Evolutionary conservation across 306 rosid genomes (phyloP), one percentile per base, ranked within the genome.

Genomic region (Pyrus pyrifolia): DNA sequence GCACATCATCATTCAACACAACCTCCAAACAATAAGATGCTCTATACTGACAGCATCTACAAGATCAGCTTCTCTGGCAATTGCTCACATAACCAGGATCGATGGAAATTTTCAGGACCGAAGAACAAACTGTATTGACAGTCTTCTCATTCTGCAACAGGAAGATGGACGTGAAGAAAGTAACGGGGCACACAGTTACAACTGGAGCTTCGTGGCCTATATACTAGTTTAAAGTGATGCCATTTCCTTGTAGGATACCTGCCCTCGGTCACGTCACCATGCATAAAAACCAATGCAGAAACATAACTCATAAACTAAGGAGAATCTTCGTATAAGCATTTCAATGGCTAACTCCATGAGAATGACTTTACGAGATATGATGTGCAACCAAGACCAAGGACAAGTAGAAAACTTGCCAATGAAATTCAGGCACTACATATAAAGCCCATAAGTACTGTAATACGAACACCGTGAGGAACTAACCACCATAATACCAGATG

Each of bases 221-320:
- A 79, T 31, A 57, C 17, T 74, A 51, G 35, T 67, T 49, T 11
- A 33, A 51, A 33, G 70, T 71, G 22, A 62, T 17, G 38, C 29
- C 31, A 57, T 67, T 27, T 66, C 71, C 78, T 70, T 52, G 31
- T 23, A 5, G 40, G 76, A 70, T 75, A 75, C 80, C 84, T 76
- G 80, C 77, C 67, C 55, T 64, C 31, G 71, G 27, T 74, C 44
- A 42, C 35, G 21, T 74, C 44, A 30, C 45, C 79, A 62, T 60
- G 45, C 76, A 52, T 60, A 58, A 35, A 31, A 30, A 68, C 67
- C 79, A 74, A 58, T 11, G 79, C 59, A 6, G 75, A 74, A 67
- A 60, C 63, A 17, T 27, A 58, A 62, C 35, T 67, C 38, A 31
- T 67, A 62, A 49, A 69, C 62, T 30, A 25, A 44, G 72, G 55